Base-by-base conservation (phyloP, 2,329 filamentous ascomycete genomes). In the Dichotomopilus funicola region DNA sequence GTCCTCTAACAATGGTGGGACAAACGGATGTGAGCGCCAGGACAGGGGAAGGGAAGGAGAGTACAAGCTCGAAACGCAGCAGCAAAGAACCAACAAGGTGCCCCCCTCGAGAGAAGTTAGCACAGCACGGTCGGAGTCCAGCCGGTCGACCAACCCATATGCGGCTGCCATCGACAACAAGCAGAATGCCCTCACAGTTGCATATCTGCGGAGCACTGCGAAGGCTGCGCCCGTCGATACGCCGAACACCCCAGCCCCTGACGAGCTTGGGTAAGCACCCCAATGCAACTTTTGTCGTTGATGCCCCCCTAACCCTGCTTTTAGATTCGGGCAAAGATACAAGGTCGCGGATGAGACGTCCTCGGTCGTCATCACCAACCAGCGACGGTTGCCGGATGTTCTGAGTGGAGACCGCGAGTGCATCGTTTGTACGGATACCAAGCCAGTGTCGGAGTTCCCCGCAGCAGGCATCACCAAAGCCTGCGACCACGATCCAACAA, bases 281-380 rank as follows among this genome's bases (percentile, higher is more conserved):
- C 19, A 27, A 19, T 8, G 12, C 10, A 42, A 42, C 38, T 5
- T 13, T 9, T 3, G 10, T 5, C 9, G 7, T 3, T 1, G 13
- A 36, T 2, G 1, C 27, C 2, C 7, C 6, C 1, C 48, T 53
- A 13, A 48, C 43, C 11, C 35, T 61, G 1, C 3, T 40, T 8
- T 1, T 37, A 66, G 65, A 6, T 72, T 72, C 57, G 71, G 70
- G 1, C 69, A 71, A 50, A 64, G 67, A 49, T 72, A 73, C 49
- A 65, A 69, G 10, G 62, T 62, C 58, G 58, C 63, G 7, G 46
- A 56, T 19, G 63, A 63, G 13, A 65, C 64, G 1, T 48, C 62
- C 10, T 57, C 66, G 19, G 62, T 70, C 4, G 59, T 69, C 6
- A 56, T 73, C 45, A 70, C 67, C 8, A 64, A 66, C 51, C 64